Percentiles rank a stretch among this genome's conserved stretches.
phyloP scores from a whole-genome alignment of 208 protist species.

The Trypanosoma melophagium region DNA sequence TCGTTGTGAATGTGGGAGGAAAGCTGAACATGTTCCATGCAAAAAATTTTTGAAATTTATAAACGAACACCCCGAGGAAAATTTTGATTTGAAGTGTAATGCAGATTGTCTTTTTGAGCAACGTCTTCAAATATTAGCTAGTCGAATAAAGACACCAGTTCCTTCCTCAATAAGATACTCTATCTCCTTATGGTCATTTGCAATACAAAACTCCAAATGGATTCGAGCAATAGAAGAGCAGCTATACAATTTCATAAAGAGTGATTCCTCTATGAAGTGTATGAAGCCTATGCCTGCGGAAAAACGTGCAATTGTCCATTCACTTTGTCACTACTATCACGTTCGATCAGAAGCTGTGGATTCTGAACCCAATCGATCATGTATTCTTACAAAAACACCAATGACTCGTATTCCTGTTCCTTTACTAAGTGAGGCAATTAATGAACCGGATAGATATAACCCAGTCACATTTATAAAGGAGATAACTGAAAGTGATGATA shows the following conservation, averaged over 20 bases:
- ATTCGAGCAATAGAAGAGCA: slow-evolving; percentile 45
- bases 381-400: slow-evolving; percentile 48
- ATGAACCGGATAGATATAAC: slow-evolving; percentile 8
- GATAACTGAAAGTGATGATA: background rate
- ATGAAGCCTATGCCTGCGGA: slow-evolving; percentile 43
- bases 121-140: slow-evolving; percentile 34
- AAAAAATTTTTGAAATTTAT: slow-evolving; percentile 31
- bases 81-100: slow-evolving; percentile 27
- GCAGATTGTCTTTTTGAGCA: slow-evolving; percentile 31
- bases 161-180: slow-evolving; percentile 46
- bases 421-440: slow-evolving; percentile 26
- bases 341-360: slow-evolving; percentile 55
- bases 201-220: slow-evolving; percentile 9
- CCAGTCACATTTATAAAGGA: slow-evolving; percentile 17
- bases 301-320: slow-evolving; percentile 59
- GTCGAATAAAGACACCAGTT: slow-evolving; percentile 6
- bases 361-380: slow-evolving; percentile 47
- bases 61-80: slow-evolving; percentile 30
- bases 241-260: slow-evolving; percentile 45
- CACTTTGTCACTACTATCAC: slow-evolving; percentile 59
- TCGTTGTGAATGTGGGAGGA: slow-evolving; percentile 58
- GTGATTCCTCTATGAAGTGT: slow-evolving; percentile 29
- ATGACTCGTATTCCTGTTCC: slow-evolving; percentile 36
- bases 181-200: slow-evolving; percentile 53
- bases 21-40: slow-evolving; percentile 40